A percentile compares a stretch with the other conserved stretches of the same genome.
phyloP scores from a whole-genome alignment of 371 early-diverging fungal genomes.

The Mucor racemosus region DNA sequence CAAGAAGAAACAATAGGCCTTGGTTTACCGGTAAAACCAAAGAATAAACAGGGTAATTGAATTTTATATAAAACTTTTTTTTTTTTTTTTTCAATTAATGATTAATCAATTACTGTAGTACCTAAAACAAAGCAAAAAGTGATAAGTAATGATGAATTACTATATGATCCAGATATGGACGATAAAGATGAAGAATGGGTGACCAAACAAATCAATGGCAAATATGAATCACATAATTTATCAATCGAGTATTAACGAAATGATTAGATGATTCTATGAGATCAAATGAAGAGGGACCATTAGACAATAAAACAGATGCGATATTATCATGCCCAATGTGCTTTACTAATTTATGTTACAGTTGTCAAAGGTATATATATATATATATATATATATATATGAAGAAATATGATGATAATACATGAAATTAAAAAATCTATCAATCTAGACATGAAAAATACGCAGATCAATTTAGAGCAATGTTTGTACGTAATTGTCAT shows the following conservation, averaged over 20 bases:
- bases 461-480: constrained; percentile 70
- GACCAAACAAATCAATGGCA: constrained; percentile 56
- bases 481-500: constrained; percentile 72
- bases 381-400: no score
- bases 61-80: neutral
- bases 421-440: no score
- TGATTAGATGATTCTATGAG: constrained; percentile 12
- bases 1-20: constrained; percentile 14
- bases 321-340: constrained; percentile 73
- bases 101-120: neutral
- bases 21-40: constrained; percentile 15
- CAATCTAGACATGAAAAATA: constrained; percentile 60
- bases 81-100: neutral
- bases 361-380: constrained; percentile 64
- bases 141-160: constrained; percentile 54
- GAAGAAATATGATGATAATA: no score
- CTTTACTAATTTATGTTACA: constrained; percentile 65
- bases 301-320: constrained; percentile 59
- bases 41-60: constrained; percentile 9
- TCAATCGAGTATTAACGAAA: neutral
- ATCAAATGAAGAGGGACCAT: constrained; percentile 28
- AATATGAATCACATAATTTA: neutral
- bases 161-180: constrained; percentile 64
- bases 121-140: constrained; percentile 29
- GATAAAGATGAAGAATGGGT: constrained; percentile 65